Percentiles rank a stretch among this genome's conserved stretches.
Conservation (phyloP, 495 filamentous ascomycete species). For the Beverwykella pulmonaria region DNA sequence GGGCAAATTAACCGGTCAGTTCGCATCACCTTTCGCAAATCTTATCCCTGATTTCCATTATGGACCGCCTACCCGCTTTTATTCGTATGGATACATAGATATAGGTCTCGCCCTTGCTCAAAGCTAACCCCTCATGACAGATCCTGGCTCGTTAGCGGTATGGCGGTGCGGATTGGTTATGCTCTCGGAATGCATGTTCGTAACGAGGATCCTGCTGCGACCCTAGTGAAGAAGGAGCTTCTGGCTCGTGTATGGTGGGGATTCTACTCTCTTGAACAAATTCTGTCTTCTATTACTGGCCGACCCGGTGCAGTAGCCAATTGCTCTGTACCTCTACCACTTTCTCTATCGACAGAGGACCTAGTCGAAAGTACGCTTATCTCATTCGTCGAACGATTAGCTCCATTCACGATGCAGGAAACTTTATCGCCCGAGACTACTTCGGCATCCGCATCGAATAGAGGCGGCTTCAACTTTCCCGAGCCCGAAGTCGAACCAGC, state of each 20-base stretch:
- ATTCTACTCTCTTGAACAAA: constrained; percentile 33
- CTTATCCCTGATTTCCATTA: too few relatives aligned
- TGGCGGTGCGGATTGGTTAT: constrained; percentile 60
- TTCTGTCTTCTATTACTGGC: constrained; percentile 27
- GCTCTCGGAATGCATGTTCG: constrained; percentile 64
- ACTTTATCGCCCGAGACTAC: constrained; percentile 3
- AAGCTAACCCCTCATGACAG: constrained; percentile 43
- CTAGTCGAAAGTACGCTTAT: constrained; percentile 10
- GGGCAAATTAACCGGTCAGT: constrained; percentile 64
- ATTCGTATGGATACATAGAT: too few relatives aligned
- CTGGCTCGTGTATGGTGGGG: constrained; percentile 36
- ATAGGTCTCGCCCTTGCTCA: constrained; percentile 1
- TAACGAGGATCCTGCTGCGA: constrained; percentile 46
- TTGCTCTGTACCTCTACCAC: constrained; percentile 30
- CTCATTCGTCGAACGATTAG: constrained; percentile 1
- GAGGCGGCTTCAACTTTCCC: not conserved
- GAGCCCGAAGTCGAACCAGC: not conserved
- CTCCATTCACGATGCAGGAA: not conserved
- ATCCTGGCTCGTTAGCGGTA: constrained; percentile 63
- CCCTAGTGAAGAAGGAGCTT: constrained; percentile 26
- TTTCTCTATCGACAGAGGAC: constrained; percentile 30
- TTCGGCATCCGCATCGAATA: not conserved
- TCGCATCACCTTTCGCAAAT: not conserved
- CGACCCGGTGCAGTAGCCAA: constrained; percentile 29
- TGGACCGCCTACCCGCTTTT: not conserved